Percentiles rank a stretch among this genome's conserved stretches.
phyloP scores from a whole-genome alignment of 345 rosid genomes.

The Durio zibethinus region DNA sequence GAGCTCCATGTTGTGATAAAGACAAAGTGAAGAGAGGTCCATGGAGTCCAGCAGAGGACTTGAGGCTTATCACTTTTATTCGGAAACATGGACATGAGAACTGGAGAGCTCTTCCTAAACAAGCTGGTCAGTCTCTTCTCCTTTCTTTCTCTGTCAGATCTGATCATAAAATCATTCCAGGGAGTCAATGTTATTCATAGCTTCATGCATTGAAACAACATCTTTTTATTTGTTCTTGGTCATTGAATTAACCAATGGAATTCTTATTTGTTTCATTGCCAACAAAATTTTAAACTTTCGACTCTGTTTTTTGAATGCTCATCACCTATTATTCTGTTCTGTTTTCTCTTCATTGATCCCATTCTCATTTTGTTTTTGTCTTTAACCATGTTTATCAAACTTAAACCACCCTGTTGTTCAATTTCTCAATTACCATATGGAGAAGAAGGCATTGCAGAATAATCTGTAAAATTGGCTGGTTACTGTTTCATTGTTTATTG shows the following conservation, averaged over 20 bases:
- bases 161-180: background rate
- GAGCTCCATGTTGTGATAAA: slow-evolving; percentile 93
- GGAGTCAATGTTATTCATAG: background rate
- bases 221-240: background rate
- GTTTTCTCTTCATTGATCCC: background rate
- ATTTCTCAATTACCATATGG: background rate
- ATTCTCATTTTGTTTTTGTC: background rate
- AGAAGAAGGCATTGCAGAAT: background rate
- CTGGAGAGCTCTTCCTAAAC: slow-evolving; percentile 92
- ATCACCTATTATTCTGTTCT: background rate
- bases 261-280: background rate
- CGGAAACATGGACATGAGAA: slow-evolving; percentile 83
- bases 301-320: no score
- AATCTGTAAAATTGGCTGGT: background rate
- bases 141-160: background rate
- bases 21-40: slow-evolving; percentile 86
- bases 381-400: background rate
- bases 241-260: background rate
- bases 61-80: slow-evolving; percentile 70
- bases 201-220: background rate
- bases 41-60: slow-evolving; percentile 90
- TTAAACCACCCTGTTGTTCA: background rate
- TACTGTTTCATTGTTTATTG: slow-evolving; percentile 3
- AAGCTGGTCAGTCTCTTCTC: slow-evolving; percentile 53
- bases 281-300: background rate